Evolutionary conservation across 192 early-diverging fungal species (phyloP).

Genomic region (Piromyces sp.): DNA sequence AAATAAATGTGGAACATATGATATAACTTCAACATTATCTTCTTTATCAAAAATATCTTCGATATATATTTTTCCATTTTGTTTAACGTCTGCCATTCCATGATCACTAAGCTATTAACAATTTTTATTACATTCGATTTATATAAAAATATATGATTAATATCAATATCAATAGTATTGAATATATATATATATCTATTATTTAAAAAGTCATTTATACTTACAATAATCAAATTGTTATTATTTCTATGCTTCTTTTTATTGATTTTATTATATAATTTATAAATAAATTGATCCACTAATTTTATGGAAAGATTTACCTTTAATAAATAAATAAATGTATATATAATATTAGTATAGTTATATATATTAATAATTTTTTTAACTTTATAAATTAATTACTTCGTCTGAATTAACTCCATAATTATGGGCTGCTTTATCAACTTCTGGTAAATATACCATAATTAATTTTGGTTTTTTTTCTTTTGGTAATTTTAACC

Average conservation of each 20-base stretch:
- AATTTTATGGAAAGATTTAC: constrained; percentile 33
- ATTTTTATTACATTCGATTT: constrained; percentile 2
- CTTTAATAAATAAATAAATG: not conserved
- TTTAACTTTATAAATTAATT: too few species aligned
- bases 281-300: constrained; percentile 42
- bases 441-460: constrained; percentile 66
- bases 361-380: too few species aligned
- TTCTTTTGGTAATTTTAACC: constrained; percentile 58
- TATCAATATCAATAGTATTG: too few species aligned
- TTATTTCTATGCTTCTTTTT: constrained; percentile 33
- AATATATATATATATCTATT: too few species aligned
- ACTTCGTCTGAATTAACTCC: constrained; percentile 41
- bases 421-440: constrained; percentile 51
- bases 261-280: constrained; percentile 33
- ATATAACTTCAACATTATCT: constrained; percentile 9
- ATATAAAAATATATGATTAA: too few species aligned
- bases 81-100: constrained; percentile 53
- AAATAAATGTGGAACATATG: constrained; percentile 38
- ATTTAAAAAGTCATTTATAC: too few species aligned
- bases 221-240: constrained; percentile 41
- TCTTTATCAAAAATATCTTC: constrained; percentile 49
- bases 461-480: constrained; percentile 54
- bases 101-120: constrained; percentile 56
- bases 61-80: constrained; percentile 42
- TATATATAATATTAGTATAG: too few species aligned